Base-by-base conservation (phyloP, 805 yeast genomes). In the Metschnikowia santaceciliae region DNA sequence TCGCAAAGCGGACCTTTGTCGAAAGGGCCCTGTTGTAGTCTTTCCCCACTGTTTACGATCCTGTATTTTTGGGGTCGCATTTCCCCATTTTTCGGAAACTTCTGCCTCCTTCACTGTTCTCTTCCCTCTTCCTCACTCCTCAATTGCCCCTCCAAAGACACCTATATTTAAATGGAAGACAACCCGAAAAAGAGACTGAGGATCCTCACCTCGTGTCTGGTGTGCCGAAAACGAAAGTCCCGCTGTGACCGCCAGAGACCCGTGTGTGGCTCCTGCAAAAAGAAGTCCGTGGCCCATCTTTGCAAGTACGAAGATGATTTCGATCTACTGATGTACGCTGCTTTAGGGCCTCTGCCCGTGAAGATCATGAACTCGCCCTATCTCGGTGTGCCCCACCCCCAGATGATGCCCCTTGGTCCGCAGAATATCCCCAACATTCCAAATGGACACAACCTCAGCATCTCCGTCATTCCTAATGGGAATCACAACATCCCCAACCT, bases 171-270 rank as follows among this genome's bases (percentile, higher is more conserved):
- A 15, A 41, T 47, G 47, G 46, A 32, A 32, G 47, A 44, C 26
- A 44, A 39, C 17, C 47, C 42, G 32, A 68, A 64, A 52, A 74
- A 72, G 52, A 61, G 77, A 46, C 67, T 67, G 55, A 59, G 77
- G 44, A 59, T 70, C n/a, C 75, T 76, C 19, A 69, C 76, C 6
- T 70, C 75, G 34, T 74, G 78, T 53, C 69, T 72, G 46, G 75
- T 74, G 17, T 74, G 78, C 55, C 67, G 78, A 30, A 71, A 71
- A 54, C 58, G 77, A 38, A 74, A 74, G 57, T 65, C 72, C 44
- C 68, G 66, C 51, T 74, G 78, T 62, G 78, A 74, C 59, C 57
- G 77, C 38, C 68, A 64, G 8, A 65, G 66, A 50, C 77, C 78
- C 8, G 66, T 72, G 7, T 74, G 78, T 58, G 78, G 78, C 14